Evolutionary conservation across 73 alveolate genomes (phyloP), one percentile per base, ranked within the genome.

Genomic region (Paramecium sexaurelia): DNA sequence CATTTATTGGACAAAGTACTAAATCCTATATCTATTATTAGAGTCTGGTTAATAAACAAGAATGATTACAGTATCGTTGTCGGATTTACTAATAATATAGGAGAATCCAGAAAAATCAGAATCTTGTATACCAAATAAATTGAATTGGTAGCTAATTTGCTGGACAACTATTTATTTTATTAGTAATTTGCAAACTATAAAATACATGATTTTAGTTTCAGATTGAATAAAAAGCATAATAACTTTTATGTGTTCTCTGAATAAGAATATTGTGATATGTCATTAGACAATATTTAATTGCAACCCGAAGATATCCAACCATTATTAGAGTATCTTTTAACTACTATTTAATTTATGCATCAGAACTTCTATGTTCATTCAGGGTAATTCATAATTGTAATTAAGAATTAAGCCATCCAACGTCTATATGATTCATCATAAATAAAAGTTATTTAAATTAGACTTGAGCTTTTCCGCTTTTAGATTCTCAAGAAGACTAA

Each of bases 1-100:
- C 17, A 78, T 78, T 24, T 78, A 78, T 43, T 78, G 90, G 90
- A 40, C 75, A 11, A 78, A 78, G 90, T 78, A 78, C n/a, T 19
- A 40, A 13, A 40, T 40, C 11, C 33, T 13, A 29, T 27, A 68
- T 13, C 15, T 43, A 78, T 17, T 9, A 13, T 78, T 39, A 78
- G 90, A 78, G 90, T 78, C 2, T 78, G 90, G 90, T 39, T 78
- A 29, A 78, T 78, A 2, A 78, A 40, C 15, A 43, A 37, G 26
- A 78, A 78, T 78, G 90, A 78, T 41, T 41, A 78, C n/a, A 78
- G 90, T 24, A 40, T 78, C 4, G 41, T 78, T 3, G 90, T 78
- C 1, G 90, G 90, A 40, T 78, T 29, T 13, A 41, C 43, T 5
- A 78, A 39, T 20, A 78, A 78, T 43, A 33, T 78, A 24, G 68